phyloP scores from a whole-genome alignment of 768 basidiomycete species.

The Lactifluus pinguis region DNA sequence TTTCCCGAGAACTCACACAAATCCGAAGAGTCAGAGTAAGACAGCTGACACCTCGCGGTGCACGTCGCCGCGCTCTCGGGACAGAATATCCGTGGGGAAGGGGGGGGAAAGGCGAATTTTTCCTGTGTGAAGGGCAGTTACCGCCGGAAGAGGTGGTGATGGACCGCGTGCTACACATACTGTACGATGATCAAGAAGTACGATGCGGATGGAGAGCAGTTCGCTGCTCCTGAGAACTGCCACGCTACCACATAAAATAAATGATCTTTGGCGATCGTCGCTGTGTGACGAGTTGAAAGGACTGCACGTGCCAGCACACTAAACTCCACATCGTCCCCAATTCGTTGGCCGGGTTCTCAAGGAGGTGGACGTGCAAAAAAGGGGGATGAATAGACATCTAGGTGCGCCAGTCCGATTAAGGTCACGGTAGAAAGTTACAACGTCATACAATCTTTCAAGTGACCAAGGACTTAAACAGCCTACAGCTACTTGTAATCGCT shows the following conservation, averaged over 20 bases:
- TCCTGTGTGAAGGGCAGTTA: neutral
- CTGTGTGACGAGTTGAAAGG: no score
- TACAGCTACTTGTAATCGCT: no score
- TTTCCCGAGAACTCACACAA: constrained; percentile 3
- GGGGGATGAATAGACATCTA: no score
- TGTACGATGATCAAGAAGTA: constrained; percentile 14
- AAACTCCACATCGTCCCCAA: no score
- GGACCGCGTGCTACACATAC: neutral
- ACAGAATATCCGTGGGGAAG: neutral
- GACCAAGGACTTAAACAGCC: no score
- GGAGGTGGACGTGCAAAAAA: no score
- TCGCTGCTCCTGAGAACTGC: neutral
- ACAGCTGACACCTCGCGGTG: neutral
- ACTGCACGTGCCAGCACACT: no score
- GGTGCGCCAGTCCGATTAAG: no score
- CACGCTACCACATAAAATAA: neutral
- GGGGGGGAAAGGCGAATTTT: neutral
- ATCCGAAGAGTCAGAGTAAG: neutral
- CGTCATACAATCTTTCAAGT: no score
- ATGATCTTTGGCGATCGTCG: neutral
- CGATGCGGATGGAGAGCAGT: constrained; percentile 13
- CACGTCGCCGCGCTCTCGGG: neutral
- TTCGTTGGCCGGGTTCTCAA: no score
- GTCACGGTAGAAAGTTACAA: no score
- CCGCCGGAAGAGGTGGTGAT: neutral